Evolutionary conservation across 75 land plant genomes (phyloP), one percentile per base, ranked within the genome.

Genomic region (Selaginella tamariscina): DNA sequence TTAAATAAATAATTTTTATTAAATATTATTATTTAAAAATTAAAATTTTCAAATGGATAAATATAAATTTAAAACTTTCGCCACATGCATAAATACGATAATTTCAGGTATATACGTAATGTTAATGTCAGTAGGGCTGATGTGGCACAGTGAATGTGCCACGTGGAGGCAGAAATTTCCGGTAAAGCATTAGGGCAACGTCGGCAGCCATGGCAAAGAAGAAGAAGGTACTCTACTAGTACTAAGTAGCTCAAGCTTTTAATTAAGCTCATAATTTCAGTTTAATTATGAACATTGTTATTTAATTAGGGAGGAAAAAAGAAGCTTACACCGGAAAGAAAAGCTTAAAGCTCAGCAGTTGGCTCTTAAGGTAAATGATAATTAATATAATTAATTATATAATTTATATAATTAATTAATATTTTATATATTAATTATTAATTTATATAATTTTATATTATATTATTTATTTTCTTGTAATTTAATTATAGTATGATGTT

Each of bases 271-370:
- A 15, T 39, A 15, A 39, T 5, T 15, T 39, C 49, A n/a, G n/a
- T 15, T 15, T 5, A 39, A 15, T 39, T 15, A 5, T 39, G 15
- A 39, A 39, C 11, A 39, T 39, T 39, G 15, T 65, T 29, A 28
- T 32, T 29, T 65, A 32, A 23, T 13, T 57, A 68, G 70, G 70
- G 63, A 54, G 39, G 39, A 66, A 66, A 66, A 32, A 66, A 32
- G 68, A 66, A 29, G 68, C 39, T 2, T 24, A 66, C 70, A n/a
- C 70, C 63, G 0, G 77, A 75, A 55, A 73, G 70, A 70, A 59
- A 70, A 70, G 29, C 33, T 60, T 2, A 75, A 70, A 70, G 77
- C 73, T 9, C 65, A 75, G 20, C 31, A 57, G 18, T 32, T 56
- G 9, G 74, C 68, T 30, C 66, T 75, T 1, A 70, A 70, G 73